Base-by-base conservation (phyloP, 2,329 filamentous ascomycete species). In the Seiridium cupressi region DNA sequence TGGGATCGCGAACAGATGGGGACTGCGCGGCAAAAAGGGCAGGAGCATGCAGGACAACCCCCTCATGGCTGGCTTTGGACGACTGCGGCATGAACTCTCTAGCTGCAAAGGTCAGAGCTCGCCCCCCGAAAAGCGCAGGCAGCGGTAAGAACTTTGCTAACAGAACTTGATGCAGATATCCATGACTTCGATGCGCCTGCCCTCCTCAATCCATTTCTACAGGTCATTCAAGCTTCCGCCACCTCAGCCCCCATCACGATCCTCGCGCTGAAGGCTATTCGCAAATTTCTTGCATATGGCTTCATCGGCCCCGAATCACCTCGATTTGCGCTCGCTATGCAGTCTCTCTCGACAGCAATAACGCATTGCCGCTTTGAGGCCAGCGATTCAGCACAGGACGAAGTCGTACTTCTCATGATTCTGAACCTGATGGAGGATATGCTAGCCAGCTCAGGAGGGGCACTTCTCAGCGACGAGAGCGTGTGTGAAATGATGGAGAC, bases 401-500 rank as follows among this genome's bases (percentile, higher is more conserved):
- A 99, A 75, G 93, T 98, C 57, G 96, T 99, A 11, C 83, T 98
- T 58, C 80, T 98, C 59, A 90, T 96, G 77, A 98, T 99, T 68
- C 77, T 99, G 61, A 95, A 97, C 72, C 84, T 99, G 51, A 99
- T 99, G 95, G 95, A 99, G 76, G 91, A 93, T 70, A 97, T 99
- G 90, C 89, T 99, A 69, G 96, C 93, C 13, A 92, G 95, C 0
- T 92, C 93, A 0, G 93, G 94, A 36, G 95, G 95, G 44, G 90
- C 96, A 65, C 86, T 98, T 9, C 80, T 99, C n/a, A 96, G 94
- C 61, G 95, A 99, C 69, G 94, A 98, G 77, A 98, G 94, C 71
- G 93, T 99, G 9, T 99, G 96, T 73, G 93, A 97, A 73, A 98
- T 99, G 93, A 98, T 99, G 94, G 95, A 97, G 73, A 94, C 93